A percentile compares a stretch with the other conserved stretches of the same genome.
phyloP scores from a whole-genome alignment of 257 asterid genomes.

The Buddleja alternifolia region DNA sequence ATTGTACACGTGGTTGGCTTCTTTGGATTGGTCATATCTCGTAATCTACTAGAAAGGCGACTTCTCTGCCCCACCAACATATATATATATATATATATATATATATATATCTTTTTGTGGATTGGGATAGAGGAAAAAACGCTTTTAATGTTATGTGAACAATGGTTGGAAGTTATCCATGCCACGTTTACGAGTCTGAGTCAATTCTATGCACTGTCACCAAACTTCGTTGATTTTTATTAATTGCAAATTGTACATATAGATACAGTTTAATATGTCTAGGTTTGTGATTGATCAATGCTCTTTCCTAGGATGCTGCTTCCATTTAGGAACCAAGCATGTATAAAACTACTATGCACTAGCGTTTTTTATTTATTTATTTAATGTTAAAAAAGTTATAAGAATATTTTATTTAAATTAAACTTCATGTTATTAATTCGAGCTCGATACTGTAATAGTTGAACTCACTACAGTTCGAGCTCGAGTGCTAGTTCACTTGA shows the following conservation, averaged over 20 bases:
- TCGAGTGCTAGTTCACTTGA: no score
- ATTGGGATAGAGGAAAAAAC: slow-evolving; percentile 31
- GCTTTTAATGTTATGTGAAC: not conserved
- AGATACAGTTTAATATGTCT: not conserved
- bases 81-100: no score
- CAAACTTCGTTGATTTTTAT: slow-evolving; percentile 32
- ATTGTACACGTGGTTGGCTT: slow-evolving; percentile 39
- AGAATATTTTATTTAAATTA: no score
- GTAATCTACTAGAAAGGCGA: slow-evolving; percentile 30
- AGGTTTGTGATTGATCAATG: slow-evolving; percentile 21
- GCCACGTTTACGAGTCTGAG: slow-evolving; percentile 28
- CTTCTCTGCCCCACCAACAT: slow-evolving; percentile 40
- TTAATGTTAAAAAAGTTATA: no score
- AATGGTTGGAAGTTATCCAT: slow-evolving; percentile 25
- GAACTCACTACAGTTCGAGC: no score
- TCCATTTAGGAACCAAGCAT: slow-evolving; percentile 43
- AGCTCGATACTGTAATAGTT: no score
- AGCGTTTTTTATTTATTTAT: not conserved
- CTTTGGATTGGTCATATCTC: slow-evolving; percentile 30
- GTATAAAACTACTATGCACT: slow-evolving; percentile 8
- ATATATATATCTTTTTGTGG: slow-evolving; percentile 37
- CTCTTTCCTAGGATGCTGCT: slow-evolving; percentile 49
- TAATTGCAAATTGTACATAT: not conserved
- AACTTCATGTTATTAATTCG: no score
- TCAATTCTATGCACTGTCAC: slow-evolving; percentile 30